Percentiles rank a stretch among this genome's conserved stretches.
phyloP scores from a whole-genome alignment of 768 basidiomycete species.

The Inosperma sp. region DNA sequence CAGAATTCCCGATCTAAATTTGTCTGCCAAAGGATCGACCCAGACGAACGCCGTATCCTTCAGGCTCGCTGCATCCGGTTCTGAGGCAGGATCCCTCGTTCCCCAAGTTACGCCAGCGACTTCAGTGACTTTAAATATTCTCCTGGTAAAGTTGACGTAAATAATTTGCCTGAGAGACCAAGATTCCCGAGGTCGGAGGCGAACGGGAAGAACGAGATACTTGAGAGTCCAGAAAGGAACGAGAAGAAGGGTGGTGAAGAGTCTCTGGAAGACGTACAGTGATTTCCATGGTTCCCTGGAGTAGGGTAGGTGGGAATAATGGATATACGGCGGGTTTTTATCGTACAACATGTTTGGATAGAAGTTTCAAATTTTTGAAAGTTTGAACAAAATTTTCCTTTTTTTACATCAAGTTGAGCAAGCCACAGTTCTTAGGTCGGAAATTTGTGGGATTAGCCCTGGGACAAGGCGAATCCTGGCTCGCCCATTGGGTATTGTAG shows the following conservation, averaged over 20 bases:
- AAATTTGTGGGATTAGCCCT: too few species aligned
- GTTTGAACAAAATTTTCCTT: too few species aligned
- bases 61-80: conserved; percentile 29
- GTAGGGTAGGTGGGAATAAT: conserved; percentile 41
- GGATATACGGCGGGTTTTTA: conserved; percentile 35
- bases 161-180: conserved; percentile 49
- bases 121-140: conserved; percentile 51
- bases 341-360: conserved; percentile 24
- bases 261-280: conserved; percentile 43
- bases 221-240: conserved; percentile 43
- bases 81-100: conserved; percentile 41
- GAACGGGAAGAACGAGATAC: conserved; percentile 42
- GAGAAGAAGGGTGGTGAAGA: conserved; percentile 45
- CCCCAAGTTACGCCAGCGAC: conserved; percentile 54
- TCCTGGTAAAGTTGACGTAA: conserved; percentile 47
- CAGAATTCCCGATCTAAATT: conserved; percentile 40
- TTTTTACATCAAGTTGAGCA: too few species aligned
- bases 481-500: too few species aligned
- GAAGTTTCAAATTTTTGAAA: too few species aligned
- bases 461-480: too few species aligned
- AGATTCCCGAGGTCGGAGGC: conserved; percentile 42
- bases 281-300: conserved; percentile 44
- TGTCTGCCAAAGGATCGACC: conserved; percentile 40
- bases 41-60: conserved; percentile 48
- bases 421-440: too few species aligned